Conservation (phyloP, 306 rosid species). For the Trichosanthes truncata region DNA sequence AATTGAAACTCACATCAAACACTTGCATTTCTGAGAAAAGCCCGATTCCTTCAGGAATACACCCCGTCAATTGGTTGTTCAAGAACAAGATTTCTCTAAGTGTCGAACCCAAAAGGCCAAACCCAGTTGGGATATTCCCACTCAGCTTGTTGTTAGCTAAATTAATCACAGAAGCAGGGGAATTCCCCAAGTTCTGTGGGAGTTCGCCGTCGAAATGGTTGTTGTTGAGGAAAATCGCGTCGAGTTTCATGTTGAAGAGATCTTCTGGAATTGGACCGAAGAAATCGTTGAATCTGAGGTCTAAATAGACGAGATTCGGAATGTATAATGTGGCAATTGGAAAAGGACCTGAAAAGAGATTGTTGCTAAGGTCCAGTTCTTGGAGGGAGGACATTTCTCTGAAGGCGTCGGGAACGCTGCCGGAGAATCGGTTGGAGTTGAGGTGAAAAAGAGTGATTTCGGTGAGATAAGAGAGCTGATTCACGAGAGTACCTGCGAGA, state of each 20-base stretch:
- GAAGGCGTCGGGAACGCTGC: constrained; percentile 58
- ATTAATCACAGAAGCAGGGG: constrained; percentile 92
- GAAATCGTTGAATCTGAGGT: constrained; percentile 75
- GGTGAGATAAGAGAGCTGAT: constrained; percentile 59
- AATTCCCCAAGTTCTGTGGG: constrained; percentile 61
- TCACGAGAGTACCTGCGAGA: constrained; percentile 69
- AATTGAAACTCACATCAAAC: constrained; percentile 72
- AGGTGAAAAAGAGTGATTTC: constrained; percentile 74
- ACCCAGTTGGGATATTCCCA: constrained; percentile 65
- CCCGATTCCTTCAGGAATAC: constrained; percentile 91
- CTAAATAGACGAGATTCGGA: constrained; percentile 71
- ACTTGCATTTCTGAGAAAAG: constrained; percentile 80
- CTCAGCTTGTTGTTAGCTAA: constrained; percentile 65
- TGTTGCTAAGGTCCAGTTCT: constrained; percentile 90
- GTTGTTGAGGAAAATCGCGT: constrained; percentile 84
- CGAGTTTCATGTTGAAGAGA: constrained; percentile 64
- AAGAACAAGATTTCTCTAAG: constrained; percentile 74
- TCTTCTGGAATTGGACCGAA: constrained; percentile 65
- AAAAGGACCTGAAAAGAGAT: constrained; percentile 71
- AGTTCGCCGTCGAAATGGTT: constrained; percentile 75
- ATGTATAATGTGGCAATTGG: constrained; percentile 45
- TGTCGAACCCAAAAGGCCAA: constrained; percentile 55
- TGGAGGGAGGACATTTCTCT: constrained; percentile 45
- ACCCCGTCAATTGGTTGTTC: constrained; percentile 77
- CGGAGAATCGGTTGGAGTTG: constrained; percentile 70